phyloP scores from a whole-genome alignment of 768 basidiomycete genomes.

The Mycena olivaceomarginata region DNA sequence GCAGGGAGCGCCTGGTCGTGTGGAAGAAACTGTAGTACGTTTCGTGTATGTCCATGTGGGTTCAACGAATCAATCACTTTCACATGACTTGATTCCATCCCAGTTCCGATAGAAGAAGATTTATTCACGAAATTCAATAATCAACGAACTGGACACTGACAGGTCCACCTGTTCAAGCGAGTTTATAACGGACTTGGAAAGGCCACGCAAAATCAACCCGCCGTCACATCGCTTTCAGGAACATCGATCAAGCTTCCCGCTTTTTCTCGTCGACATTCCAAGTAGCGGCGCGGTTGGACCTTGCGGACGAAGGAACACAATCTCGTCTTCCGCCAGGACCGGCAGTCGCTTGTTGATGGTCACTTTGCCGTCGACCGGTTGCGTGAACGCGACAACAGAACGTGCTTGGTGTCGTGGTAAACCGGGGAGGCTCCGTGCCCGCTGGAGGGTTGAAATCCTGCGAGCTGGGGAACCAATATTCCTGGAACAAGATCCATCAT shows the following conservation, averaged over 20 bases:
- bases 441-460: conserved; percentile 56
- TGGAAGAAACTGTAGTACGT: conserved; percentile 62
- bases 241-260: conserved; percentile 54
- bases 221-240: conserved; percentile 47
- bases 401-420: conserved; percentile 69
- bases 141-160: neutral
- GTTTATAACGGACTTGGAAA: conserved; percentile 59
- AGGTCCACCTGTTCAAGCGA: neutral
- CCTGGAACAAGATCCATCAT: conserved; percentile 48
- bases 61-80: too few species aligned
- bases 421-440: conserved; percentile 58
- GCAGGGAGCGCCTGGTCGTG: conserved; percentile 71
- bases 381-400: conserved; percentile 70
- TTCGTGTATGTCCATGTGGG: too few species aligned
- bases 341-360: conserved; percentile 64
- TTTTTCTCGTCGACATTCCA: conserved; percentile 55
- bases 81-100: too few species aligned
- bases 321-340: conserved; percentile 62
- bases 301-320: conserved; percentile 62
- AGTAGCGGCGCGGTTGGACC: conserved; percentile 44
- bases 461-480: conserved; percentile 69
- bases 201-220: conserved; percentile 62
- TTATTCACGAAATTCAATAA: too few species aligned
- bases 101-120: too few species aligned
- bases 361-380: conserved; percentile 57